A percentile compares a stretch with the other conserved stretches of the same genome.
phyloP scores from a whole-genome alignment of 1,284 basidiomycete species.

The Malassezia restricta region DNA sequence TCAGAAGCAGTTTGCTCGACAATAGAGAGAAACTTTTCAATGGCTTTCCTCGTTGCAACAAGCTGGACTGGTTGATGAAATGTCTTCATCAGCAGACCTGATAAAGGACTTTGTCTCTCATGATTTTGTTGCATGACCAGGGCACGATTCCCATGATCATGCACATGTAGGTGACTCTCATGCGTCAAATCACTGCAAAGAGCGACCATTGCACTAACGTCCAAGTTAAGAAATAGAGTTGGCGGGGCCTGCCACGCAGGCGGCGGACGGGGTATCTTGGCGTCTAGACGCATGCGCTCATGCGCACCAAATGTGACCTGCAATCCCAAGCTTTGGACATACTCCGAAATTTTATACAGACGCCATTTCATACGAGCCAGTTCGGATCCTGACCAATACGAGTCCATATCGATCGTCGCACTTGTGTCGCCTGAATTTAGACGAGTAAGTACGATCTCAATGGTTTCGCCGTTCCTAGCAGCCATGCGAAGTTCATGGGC shows the following conservation, averaged over 20 bases:
- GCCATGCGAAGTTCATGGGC: not conserved
- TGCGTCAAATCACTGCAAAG: conserved; percentile 31
- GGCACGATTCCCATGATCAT: conserved; percentile 5
- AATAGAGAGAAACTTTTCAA: conserved; percentile 13
- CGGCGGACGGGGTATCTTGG: conserved; percentile 17
- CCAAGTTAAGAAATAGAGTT: conserved; percentile 26
- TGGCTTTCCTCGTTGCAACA: conserved; percentile 2
- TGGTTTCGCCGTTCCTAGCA: not conserved
- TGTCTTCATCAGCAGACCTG: not conserved
- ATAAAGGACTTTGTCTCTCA: not conserved
- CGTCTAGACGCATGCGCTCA: not conserved
- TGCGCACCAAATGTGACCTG: conserved; percentile 15
- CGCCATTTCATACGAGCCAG: not conserved
- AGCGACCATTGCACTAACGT: conserved; percentile 34
- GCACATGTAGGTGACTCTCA: not conserved
- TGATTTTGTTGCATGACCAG: conserved; percentile 1
- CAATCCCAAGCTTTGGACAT: conserved; percentile 6
- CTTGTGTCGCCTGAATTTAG: not conserved
- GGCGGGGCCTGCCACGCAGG: not conserved
- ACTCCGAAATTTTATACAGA: not conserved
- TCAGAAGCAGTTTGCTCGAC: not conserved
- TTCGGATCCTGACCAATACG: not conserved
- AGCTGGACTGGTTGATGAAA: not conserved
- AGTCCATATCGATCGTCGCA: not conserved
- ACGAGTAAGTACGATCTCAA: conserved; percentile 1